Evolutionary conservation across 2,329 filamentous ascomycete species (phyloP), one percentile per base, ranked within the genome.

Genomic region (Alternaria alternata): DNA sequence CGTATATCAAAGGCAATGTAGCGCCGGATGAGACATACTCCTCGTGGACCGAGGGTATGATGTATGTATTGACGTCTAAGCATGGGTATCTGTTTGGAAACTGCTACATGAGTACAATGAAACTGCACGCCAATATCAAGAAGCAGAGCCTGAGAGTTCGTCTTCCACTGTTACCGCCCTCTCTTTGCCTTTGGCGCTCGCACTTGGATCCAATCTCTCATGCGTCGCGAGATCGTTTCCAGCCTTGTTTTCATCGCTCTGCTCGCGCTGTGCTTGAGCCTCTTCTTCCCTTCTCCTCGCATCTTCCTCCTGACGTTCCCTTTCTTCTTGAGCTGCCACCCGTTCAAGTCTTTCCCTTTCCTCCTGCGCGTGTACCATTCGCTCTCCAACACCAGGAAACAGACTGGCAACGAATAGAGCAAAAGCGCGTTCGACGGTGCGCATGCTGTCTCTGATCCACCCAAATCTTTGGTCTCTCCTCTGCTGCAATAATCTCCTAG

Each of bases 321-420:
- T 63, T 47, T 63, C 56, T 63, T 75, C 70, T 53, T 73, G 68
- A 12, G 66, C 59, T 28, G 73, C 73, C 12, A 66, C 74, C n/a
- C 75, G 57, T 57, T 74, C 74, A n/a, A 65, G 59, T 32, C 74
- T 60, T 36, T 68, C 67, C 16, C 84, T 80, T 54, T 84, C 83
- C 66, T 86, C 83, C 59, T 84, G 80, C 26, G 84, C 86, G 63
- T 82, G 79, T 14, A 89, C 84, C 71, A 88, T 85, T 7, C 85
- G 79, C 71, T 89, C 87, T 0, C 87, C 87, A 26, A 89, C 81
- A 0, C 87, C 87, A 1, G 87, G 87, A 71, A 87, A 84, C 51
- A 89, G 70, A 73, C 85, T 88, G 0, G 87, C 87, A 34, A 89
- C 72, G 61, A 89, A 87, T n/a, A 89, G 78, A n/a, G 86, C 85